Conservation (phyloP, 2,329 filamentous ascomycete genomes). For the Neonectria magnoliae region DNA sequence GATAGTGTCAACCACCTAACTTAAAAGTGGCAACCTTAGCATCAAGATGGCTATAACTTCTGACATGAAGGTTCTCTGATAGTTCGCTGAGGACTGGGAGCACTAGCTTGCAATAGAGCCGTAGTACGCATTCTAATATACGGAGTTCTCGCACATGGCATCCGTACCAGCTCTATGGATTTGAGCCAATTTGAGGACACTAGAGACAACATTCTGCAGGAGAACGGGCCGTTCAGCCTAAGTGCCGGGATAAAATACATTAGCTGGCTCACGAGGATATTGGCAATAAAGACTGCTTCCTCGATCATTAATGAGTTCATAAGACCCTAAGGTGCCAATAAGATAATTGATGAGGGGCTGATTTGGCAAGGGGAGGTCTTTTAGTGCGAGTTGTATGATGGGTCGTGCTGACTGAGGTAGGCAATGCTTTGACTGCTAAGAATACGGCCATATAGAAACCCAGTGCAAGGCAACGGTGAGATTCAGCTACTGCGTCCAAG, state of each 20-base stretch:
- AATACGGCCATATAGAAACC: background rate
- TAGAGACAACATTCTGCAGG: conserved; percentile 4
- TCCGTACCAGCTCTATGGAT: conserved; percentile 10
- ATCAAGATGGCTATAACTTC: conserved; percentile 8
- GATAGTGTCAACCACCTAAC: conserved; percentile 5
- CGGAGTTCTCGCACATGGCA: conserved; percentile 6
- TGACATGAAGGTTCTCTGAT: background rate
- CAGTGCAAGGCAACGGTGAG: background rate
- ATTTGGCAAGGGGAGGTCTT: conserved; percentile 16
- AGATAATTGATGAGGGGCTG: conserved; percentile 11
- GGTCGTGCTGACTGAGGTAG: background rate
- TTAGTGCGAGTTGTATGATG: conserved; percentile 11
- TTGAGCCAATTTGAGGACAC: background rate
- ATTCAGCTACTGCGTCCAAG: conserved; percentile 3
- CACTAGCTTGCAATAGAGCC: background rate
- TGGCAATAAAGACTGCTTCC: conserved; percentile 8
- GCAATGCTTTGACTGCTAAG: background rate
- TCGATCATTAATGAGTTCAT: conserved; percentile 14
- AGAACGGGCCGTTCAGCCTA: conserved; percentile 8
- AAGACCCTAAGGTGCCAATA: conserved; percentile 6
- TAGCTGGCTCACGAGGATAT: no score
- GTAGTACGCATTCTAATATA: background rate
- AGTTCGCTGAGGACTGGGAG: conserved; percentile 5
- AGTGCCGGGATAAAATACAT: conserved; percentile 16
- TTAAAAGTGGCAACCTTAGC: conserved; percentile 17